Evolutionary conservation across 257 asterid species (phyloP).

Genomic region (Misopates orontium): DNA sequence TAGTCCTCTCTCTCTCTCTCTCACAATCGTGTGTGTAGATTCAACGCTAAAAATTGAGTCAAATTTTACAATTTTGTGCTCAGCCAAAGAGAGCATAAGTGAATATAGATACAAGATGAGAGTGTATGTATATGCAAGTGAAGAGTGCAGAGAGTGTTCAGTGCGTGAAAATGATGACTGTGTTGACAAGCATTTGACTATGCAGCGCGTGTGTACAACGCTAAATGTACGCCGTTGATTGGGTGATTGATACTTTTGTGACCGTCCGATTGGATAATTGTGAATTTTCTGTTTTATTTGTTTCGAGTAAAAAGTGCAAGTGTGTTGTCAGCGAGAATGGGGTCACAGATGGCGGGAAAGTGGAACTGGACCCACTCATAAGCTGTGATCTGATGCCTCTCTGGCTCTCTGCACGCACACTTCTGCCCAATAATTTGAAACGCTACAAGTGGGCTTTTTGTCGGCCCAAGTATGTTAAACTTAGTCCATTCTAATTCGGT

Average conservation of each 20-base stretch:
- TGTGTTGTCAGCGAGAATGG: conserved; percentile 21
- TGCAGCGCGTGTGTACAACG: conserved; percentile 5
- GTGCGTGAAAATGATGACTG: conserved; percentile 25
- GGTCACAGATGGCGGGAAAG: conserved; percentile 30
- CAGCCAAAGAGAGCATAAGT: conserved; percentile 1
- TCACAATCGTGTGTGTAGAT: too few relatives aligned
- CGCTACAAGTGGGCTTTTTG: too few relatives aligned
- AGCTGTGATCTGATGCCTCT: too few relatives aligned
- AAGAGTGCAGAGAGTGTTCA: conserved; percentile 19
- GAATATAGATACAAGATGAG: conserved; percentile 12
- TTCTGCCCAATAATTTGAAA: not conserved
- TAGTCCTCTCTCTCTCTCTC: too few relatives aligned
- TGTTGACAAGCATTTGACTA: too few relatives aligned
- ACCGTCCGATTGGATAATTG: not conserved
- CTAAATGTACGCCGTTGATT: conserved; percentile 1
- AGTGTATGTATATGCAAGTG: conserved; percentile 2
- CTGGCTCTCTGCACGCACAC: too few relatives aligned
- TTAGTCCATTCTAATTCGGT: too few relatives aligned
- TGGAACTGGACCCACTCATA: not conserved
- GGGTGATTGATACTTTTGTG: not conserved
- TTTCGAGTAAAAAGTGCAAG: conserved; percentile 19
- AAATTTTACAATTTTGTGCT: too few relatives aligned
- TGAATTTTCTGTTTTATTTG: not conserved
- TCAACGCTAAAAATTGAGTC: too few relatives aligned
- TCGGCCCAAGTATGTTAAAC: too few relatives aligned